Percentiles rank a stretch among this genome's conserved stretches.
phyloP scores from a whole-genome alignment of 768 basidiomycete species.

The Daedaleopsis sinensis region DNA sequence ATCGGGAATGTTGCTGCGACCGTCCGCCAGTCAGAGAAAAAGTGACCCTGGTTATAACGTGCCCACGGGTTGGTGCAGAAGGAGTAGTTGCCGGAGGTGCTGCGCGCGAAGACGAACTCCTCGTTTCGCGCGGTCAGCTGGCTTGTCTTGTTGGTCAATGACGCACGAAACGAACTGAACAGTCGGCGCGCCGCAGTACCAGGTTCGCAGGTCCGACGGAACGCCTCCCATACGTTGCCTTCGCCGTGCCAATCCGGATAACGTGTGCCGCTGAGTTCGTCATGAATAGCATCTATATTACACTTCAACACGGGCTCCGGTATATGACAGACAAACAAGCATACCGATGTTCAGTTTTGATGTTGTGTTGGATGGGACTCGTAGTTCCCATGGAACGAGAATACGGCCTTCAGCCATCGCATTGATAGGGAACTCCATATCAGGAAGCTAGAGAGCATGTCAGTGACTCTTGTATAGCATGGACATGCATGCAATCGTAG shows the following conservation, averaged over 20 bases:
- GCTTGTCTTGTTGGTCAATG: constrained; percentile 37
- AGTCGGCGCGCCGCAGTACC: constrained; percentile 79
- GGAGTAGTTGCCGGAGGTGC: constrained; percentile 67
- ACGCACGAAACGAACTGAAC: constrained; percentile 72
- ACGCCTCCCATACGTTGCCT: constrained; percentile 93
- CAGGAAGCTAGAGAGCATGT: constrained; percentile 64
- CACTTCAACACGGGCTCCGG: not conserved
- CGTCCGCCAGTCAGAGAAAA: constrained; percentile 96
- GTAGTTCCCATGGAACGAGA: constrained; percentile 90
- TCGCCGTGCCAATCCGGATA: constrained; percentile 82
- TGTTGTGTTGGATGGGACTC: constrained; percentile 75
- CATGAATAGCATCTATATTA: constrained; percentile 47
- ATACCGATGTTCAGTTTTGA: constrained; percentile 16
- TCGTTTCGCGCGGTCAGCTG: constrained; percentile 35
- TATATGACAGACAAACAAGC: not conserved
- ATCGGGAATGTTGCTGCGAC: constrained; percentile 90
- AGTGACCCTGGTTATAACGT: constrained; percentile 89
- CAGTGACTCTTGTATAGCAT: constrained; percentile 1
- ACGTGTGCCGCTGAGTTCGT: constrained; percentile 47
- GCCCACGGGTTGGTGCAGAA: constrained; percentile 85
- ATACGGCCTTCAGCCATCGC: constrained; percentile 93
- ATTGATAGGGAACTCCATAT: constrained; percentile 95
- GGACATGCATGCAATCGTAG: too few species aligned
- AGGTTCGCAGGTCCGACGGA: constrained; percentile 88
- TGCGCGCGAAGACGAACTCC: constrained; percentile 66